Base-by-base conservation (phyloP, 306 rosid genomes). In the Arachis hypogaea region DNA sequence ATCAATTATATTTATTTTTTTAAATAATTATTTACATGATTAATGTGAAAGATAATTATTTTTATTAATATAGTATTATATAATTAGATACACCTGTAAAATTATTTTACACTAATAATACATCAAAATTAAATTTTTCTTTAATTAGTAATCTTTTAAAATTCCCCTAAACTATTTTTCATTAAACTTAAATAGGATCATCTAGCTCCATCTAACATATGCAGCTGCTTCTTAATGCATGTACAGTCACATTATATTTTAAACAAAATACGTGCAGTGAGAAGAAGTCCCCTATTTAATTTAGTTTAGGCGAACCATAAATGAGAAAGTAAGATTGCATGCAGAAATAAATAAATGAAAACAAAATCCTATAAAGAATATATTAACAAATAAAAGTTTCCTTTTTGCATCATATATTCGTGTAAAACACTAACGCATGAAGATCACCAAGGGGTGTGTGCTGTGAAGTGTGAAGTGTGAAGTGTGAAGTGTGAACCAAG, bases 171-270 rank as follows among this genome's bases (percentile, higher is more conserved):
- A 43, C 49, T 6, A 6, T 12, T 58, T 33, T 38, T n/a, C 18
- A 67, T 47, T 43, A 38, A 66, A 66, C 41, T 64, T 57, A 59
- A 22, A 58, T 18, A 62, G 67, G 75, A 79, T 52, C 79, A 73
- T 49, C 11, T 38, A n/a, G 7, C 47, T 38, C 7, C 79, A 73
- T 49, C 11, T 38, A n/a, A 6, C 47, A 62, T n/a, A 1, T 61
- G 29, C 41, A 58, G 63, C 7, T 29, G 43, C 28, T 29, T 36
- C 22, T 41, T 57, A 57, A 2, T 58, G 45, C 40, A 16, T 52
- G 38, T 55, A 42, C 3, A 0, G 50, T 43, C 66, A 65, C 42
- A 28, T 55, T 62, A 63, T 62, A 63, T 54, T 8, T 6, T 1
- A 54, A 12, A 47, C 11, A 38, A 40, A 59, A 16, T 11, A 14